phyloP scores from a whole-genome alignment of 257 asterid species.

The Misopates orontium region DNA sequence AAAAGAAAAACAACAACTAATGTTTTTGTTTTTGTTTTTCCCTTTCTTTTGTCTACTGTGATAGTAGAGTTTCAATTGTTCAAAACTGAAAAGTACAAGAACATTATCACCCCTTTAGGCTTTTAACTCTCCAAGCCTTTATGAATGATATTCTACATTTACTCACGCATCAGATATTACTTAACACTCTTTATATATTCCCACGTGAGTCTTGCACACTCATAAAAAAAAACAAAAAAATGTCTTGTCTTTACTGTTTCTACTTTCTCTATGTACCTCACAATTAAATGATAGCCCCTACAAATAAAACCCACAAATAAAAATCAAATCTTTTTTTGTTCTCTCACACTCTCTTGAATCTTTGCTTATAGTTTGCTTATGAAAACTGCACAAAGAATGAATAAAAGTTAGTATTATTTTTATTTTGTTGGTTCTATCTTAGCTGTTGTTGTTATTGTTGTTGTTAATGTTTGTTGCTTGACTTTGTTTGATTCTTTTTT shows the following conservation, averaged over 20 bases:
- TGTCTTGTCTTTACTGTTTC: conserved; percentile 29
- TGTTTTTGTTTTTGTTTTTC: conserved; percentile 9
- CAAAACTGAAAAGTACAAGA: conserved; percentile 52
- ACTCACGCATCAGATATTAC: conserved; percentile 37
- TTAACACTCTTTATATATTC: conserved; percentile 42
- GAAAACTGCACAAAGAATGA: conserved; percentile 18
- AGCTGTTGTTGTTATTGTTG: conserved; percentile 36
- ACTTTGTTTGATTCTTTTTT: conserved; percentile 39
- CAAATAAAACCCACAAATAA: conserved; percentile 38
- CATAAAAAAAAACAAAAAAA: conserved; percentile 22
- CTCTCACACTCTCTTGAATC: conserved; percentile 23
- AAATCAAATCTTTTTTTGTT: conserved; percentile 27
- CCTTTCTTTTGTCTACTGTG: conserved; percentile 19
- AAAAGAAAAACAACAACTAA: conserved; percentile 1
- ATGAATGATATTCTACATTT: conserved; percentile 39
- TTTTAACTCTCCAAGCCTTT: conserved; percentile 41
- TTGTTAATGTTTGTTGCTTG: conserved; percentile 62
- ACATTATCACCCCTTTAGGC: conserved; percentile 44
- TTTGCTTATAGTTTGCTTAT: conserved; percentile 30
- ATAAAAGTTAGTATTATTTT: conserved; percentile 19
- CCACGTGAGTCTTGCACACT: conserved; percentile 68
- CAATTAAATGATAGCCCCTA: conserved; percentile 39
- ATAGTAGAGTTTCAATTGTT: conserved; percentile 31
- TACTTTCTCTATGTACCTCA: conserved; percentile 38
- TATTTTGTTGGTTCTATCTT: conserved; percentile 17